Conservation (phyloP, 2,329 filamentous ascomycete species). For the Penicillium vulpinum region DNA sequence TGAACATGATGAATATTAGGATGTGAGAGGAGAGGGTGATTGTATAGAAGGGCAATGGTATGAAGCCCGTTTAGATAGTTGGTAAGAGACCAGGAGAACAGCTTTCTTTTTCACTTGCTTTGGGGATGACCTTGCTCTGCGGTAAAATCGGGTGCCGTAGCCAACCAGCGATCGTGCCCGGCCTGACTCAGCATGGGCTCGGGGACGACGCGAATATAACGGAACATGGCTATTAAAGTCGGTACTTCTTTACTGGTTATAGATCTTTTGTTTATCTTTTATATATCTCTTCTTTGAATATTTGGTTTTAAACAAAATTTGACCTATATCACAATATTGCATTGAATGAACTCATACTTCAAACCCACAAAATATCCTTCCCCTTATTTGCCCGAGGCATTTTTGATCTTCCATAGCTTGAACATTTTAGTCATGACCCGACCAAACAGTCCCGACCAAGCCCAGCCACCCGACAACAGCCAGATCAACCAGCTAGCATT, state of each 20-base stretch:
- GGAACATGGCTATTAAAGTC: slow-evolving; percentile 19
- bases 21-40: slow-evolving; percentile 13
- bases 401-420: slow-evolving; percentile 45
- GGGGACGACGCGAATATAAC: slow-evolving; percentile 35
- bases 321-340: neutral
- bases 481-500: slow-evolving; percentile 54
- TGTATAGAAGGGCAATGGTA: slow-evolving; percentile 9
- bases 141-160: slow-evolving; percentile 29
- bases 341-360: neutral
- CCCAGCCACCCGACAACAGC: slow-evolving; percentile 52
- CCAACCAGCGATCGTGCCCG: slow-evolving; percentile 30
- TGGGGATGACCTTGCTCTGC: slow-evolving; percentile 32
- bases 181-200: slow-evolving; percentile 29
- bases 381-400: slow-evolving; percentile 14
- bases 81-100: slow-evolving; percentile 28
- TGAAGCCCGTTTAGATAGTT: slow-evolving; percentile 13
- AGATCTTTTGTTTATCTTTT: neutral
- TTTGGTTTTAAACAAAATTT: neutral
- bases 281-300: neutral
- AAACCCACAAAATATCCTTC: neutral
- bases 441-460: slow-evolving; percentile 43
- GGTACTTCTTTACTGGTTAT: neutral
- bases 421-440: slow-evolving; percentile 53
- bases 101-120: slow-evolving; percentile 36
- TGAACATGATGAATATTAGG: slow-evolving; percentile 72